Evolutionary conservation across 2,329 filamentous ascomycete species (phyloP).

Genomic region (Davidsoniella eucalypti): DNA sequence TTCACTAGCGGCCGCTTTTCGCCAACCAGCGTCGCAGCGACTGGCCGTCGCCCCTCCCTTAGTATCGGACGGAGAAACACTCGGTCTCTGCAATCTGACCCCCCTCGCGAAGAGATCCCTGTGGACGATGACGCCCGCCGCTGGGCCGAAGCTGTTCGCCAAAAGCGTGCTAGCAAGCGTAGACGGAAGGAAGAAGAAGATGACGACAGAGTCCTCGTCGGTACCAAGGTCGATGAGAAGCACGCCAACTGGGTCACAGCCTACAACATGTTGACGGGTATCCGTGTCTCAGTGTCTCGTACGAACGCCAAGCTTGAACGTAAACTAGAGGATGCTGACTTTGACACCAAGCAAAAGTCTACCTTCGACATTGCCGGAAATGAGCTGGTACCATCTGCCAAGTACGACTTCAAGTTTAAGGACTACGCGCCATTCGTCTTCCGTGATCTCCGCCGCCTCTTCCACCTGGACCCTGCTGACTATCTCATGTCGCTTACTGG

Average conservation of each 20-base stretch:
- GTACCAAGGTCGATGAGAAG: conserved; percentile 93
- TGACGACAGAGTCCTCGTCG: conserved; percentile 85
- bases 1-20: conserved; percentile 71
- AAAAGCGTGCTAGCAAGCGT: conserved; percentile 78
- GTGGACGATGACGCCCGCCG: conserved; percentile 81
- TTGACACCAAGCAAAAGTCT: conserved; percentile 88
- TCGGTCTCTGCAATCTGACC: conserved; percentile 70
- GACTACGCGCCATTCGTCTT: conserved; percentile 99
- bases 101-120: conserved; percentile 64
- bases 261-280: conserved; percentile 99
- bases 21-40: conserved; percentile 32
- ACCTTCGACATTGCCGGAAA: conserved; percentile 86
- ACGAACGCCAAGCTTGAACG: conserved; percentile 95
- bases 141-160: conserved; percentile 84
- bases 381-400: conserved; percentile 90
- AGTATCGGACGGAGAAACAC: conserved; percentile 67
- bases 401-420: conserved; percentile 99
- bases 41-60: conserved; percentile 63
- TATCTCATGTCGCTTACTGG: conserved; percentile 96
- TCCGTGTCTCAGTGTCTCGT: conserved; percentile 87
- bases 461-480: conserved; percentile 87
- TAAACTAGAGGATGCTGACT: conserved; percentile 77
- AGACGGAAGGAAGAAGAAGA: conserved; percentile 73
- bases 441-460: conserved; percentile 71
- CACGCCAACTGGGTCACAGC: conserved; percentile 96